phyloP scores from a whole-genome alignment of 2,329 filamentous ascomycete genomes.

The Cadophora malorum region DNA sequence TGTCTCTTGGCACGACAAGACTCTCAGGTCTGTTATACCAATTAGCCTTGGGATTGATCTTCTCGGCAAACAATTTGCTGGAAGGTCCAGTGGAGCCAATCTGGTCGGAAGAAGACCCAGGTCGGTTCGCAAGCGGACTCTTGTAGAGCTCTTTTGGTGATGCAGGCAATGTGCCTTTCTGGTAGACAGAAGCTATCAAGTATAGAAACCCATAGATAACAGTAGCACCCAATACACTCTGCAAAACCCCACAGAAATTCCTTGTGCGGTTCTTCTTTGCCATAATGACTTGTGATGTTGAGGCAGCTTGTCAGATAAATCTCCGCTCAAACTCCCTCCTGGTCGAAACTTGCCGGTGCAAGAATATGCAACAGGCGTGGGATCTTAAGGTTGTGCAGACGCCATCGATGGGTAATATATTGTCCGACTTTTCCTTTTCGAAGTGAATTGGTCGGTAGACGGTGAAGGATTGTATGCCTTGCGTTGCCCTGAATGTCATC shows the following conservation, averaged over 20 bases:
- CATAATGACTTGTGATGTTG: conserved; percentile 34
- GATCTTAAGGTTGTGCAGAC: conserved; percentile 25
- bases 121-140: conserved; percentile 29
- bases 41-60: conserved; percentile 58
- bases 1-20: conserved; percentile 56
- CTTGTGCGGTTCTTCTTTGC: conserved; percentile 40
- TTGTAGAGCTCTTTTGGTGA: conserved; percentile 41
- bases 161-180: conserved; percentile 40
- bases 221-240: conserved; percentile 42
- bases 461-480: conserved; percentile 34
- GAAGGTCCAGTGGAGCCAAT: conserved; percentile 29
- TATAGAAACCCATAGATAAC: conserved; percentile 41
- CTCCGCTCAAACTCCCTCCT: neutral
- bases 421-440: conserved; percentile 1
- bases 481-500: conserved; percentile 21
- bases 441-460: conserved; percentile 1
- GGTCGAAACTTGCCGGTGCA: neutral
- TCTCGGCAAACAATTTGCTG: conserved; percentile 45
- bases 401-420: conserved; percentile 33
- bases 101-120: conserved; percentile 28
- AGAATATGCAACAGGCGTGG: conserved; percentile 4
- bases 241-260: conserved; percentile 40
- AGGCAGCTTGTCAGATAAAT: neutral
- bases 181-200: conserved; percentile 38
- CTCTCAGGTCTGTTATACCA: conserved; percentile 60